These are phyloP conservation scores for Diaporthe amygdali DNA, from an alignment of 2,329 filamentous ascomycete species.

Conservation along the genomic window DNA sequence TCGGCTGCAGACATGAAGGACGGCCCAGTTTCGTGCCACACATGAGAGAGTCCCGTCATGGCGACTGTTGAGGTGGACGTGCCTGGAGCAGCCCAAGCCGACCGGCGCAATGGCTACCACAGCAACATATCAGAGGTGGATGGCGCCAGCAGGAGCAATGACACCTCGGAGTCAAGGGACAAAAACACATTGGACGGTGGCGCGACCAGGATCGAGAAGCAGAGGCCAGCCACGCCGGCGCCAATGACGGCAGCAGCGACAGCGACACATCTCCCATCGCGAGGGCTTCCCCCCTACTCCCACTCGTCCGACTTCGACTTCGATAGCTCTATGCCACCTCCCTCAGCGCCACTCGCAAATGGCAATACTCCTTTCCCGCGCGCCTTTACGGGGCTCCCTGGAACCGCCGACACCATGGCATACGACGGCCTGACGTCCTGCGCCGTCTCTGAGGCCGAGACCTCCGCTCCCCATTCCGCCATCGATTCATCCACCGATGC, in stretches of 20 bases:
- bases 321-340: not conserved
- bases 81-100: not conserved
- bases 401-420: not conserved
- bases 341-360: not conserved
- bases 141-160: not conserved
- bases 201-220: not conserved
- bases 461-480: conserved; percentile 16
- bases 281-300: not conserved
- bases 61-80: conserved; percentile 20
- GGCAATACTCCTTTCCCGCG: not conserved
- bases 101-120: not conserved
- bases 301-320: not conserved
- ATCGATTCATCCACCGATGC: conserved; percentile 19
- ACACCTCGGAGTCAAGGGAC: not conserved
- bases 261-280: conserved; percentile 1
- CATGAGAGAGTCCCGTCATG: conserved; percentile 10
- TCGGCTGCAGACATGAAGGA: not conserved
- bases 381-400: not conserved
- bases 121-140: not conserved
- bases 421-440: conserved; percentile 20
- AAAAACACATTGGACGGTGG: not conserved
- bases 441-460: conserved; percentile 26
- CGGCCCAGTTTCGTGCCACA: not conserved
- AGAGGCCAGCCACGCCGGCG: not conserved
- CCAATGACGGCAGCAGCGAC: not conserved